These are phyloP conservation scores for Cajanus cajan DNA, from an alignment of 306 rosid genomes.

Conservation along the genomic window DNA sequence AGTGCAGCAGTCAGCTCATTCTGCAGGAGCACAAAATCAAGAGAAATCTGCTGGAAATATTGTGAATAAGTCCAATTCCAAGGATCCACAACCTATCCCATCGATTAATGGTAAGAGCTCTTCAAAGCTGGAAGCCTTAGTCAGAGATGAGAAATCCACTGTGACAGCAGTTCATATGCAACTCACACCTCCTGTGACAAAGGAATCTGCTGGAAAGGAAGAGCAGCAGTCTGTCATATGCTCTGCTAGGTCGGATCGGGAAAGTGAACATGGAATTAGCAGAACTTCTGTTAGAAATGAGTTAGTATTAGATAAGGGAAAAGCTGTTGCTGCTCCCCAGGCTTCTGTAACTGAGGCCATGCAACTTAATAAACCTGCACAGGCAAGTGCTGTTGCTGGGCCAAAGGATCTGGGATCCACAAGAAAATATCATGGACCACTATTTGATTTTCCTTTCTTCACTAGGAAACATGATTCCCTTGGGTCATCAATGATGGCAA, in stretches of 20 bases:
- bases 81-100: constrained; percentile 52
- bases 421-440: constrained; percentile 94
- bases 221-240: constrained; percentile 51
- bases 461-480: constrained; percentile 90
- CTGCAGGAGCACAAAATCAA: constrained; percentile 59
- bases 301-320: constrained; percentile 69
- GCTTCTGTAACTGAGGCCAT: constrained; percentile 52
- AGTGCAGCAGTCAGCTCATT: constrained; percentile 58
- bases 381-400: constrained; percentile 49
- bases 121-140: constrained; percentile 57
- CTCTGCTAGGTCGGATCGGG: constrained; percentile 64
- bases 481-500: constrained; percentile 76
- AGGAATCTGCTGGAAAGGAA: constrained; percentile 74
- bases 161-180: constrained; percentile 49
- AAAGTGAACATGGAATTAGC: constrained; percentile 51
- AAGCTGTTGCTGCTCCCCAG: constrained; percentile 65
- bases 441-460: constrained; percentile 96
- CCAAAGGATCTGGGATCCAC: constrained; percentile 64
- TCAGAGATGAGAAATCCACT: constrained; percentile 61
- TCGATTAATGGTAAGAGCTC: constrained; percentile 50
- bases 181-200: constrained; percentile 44
- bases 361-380: constrained; percentile 65
- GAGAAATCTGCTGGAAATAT: constrained; percentile 61
- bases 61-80: constrained; percentile 51
- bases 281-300: constrained; percentile 59